phyloP scores from a whole-genome alignment of 1,284 basidiomycete species.

The Jaminaea rosea region DNA sequence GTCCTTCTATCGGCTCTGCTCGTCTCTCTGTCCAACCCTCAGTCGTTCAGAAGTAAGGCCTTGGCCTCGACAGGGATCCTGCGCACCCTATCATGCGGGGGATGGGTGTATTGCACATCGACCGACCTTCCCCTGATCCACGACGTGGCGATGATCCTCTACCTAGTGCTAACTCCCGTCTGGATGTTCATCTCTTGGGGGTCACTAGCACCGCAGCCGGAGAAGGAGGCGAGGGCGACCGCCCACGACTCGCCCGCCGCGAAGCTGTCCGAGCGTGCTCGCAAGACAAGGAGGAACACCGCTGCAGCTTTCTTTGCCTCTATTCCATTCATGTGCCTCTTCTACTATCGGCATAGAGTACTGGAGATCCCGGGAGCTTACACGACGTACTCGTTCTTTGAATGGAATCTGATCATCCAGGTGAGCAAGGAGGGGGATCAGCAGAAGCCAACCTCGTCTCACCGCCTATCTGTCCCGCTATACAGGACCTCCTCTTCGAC shows the following conservation, averaged over 20 bases:
- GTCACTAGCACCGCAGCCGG: constrained; percentile 19
- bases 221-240: too few species aligned
- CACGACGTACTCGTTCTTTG: constrained; percentile 38
- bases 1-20: constrained; percentile 59
- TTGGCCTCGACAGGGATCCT: constrained; percentile 62
- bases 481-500: constrained; percentile 39
- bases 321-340: constrained; percentile 38
- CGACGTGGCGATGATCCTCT: constrained; percentile 75
- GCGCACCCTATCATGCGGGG: constrained; percentile 73
- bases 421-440: constrained; percentile 13
- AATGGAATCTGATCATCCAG: constrained; percentile 40
- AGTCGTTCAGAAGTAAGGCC: constrained; percentile 13
- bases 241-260: too few species aligned
- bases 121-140: constrained; percentile 71
- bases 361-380: constrained; percentile 37
- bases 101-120: constrained; percentile 84
- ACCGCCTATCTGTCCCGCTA: background rate
- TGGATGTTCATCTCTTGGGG: constrained; percentile 61
- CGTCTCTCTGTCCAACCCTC: constrained; percentile 21
- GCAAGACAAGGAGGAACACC: constrained; percentile 21
- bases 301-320: constrained; percentile 31
- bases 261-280: constrained; percentile 18
- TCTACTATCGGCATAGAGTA: constrained; percentile 37
- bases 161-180: constrained; percentile 45
- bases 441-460: background rate